phyloP scores from a whole-genome alignment of 2,329 filamentous ascomycete species.

The Penicillium sp. region DNA sequence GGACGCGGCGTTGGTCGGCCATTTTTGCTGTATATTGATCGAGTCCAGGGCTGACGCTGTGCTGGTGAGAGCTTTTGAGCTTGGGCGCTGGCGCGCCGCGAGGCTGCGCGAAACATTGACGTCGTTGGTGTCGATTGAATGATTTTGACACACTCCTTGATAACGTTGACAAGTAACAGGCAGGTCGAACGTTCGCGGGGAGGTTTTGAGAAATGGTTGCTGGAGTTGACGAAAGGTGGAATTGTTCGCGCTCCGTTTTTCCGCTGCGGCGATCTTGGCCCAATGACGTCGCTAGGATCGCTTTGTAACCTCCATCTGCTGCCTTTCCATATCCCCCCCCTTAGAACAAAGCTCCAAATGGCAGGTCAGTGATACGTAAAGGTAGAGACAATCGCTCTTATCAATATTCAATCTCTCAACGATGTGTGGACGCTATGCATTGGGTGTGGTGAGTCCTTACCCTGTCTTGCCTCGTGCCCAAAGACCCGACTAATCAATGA shows the following conservation, averaged over 20 bases:
- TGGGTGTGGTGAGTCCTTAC: constrained; percentile 59
- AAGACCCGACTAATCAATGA: constrained; percentile 14
- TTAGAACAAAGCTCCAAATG: neutral
- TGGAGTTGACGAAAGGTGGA: constrained; percentile 8
- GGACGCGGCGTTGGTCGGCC: constrained; percentile 21
- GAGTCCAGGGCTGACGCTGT: constrained; percentile 23
- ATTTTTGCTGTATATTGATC: constrained; percentile 28
- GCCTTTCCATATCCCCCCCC: neutral
- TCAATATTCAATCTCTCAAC: constrained; percentile 11
- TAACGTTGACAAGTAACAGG: neutral
- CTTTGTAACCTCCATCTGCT: constrained; percentile 1
- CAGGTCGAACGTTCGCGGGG: neutral
- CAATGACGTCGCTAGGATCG: constrained; percentile 31
- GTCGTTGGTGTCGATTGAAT: neutral
- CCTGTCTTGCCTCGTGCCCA: neutral
- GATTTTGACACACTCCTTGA: neutral
- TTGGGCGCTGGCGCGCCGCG: constrained; percentile 36
- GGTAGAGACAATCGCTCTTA: neutral
- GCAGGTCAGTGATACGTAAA: neutral
- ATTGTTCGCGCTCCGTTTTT: constrained; percentile 25
- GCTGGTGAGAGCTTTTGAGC: constrained; percentile 24
- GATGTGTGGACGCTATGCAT: constrained; percentile 72
- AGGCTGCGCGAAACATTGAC: constrained; percentile 34
- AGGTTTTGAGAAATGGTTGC: neutral
- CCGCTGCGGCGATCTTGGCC: constrained; percentile 28